These are phyloP conservation scores for Suillus plorans DNA, from an alignment of 768 basidiomycete species.

Conservation along the genomic window DNA sequence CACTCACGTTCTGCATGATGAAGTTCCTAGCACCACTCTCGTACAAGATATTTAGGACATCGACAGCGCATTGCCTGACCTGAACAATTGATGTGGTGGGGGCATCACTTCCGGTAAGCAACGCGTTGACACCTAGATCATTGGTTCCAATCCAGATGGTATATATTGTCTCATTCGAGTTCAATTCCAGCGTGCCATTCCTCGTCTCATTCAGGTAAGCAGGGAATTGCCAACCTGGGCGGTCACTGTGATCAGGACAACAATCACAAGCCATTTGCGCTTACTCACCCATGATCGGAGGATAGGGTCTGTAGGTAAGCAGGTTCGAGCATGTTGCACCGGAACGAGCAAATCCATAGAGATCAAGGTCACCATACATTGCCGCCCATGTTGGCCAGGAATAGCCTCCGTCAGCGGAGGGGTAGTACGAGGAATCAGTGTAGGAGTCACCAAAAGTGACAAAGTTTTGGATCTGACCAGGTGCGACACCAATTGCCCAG, in stretches of 20 bases:
- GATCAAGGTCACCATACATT: constrained; percentile 48
- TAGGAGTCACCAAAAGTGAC: constrained; percentile 72
- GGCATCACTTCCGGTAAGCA: constrained; percentile 50
- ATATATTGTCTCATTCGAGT: constrained; percentile 52
- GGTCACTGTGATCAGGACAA: not conserved
- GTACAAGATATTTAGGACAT: constrained; percentile 59
- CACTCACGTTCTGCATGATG: constrained; percentile 63
- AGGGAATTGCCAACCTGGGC: constrained; percentile 38
- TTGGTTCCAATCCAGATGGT: constrained; percentile 71
- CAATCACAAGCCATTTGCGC: too few species aligned
- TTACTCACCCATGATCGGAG: constrained; percentile 57
- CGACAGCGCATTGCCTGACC: constrained; percentile 55
- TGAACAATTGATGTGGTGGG: constrained; percentile 55
- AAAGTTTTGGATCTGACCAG: constrained; percentile 56
- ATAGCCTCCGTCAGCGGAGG: constrained; percentile 39
- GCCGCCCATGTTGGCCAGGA: constrained; percentile 65
- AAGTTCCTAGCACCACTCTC: constrained; percentile 63
- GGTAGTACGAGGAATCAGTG: constrained; percentile 47
- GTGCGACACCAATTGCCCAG: constrained; percentile 24
- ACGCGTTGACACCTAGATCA: constrained; percentile 55
- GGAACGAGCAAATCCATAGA: constrained; percentile 58
- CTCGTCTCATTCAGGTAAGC: constrained; percentile 43
- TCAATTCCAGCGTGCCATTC: constrained; percentile 41
- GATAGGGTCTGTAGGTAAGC: constrained; percentile 56
- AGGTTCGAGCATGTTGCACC: constrained; percentile 70